These are phyloP conservation scores for Vigna hirtella DNA, from an alignment of 306 rosid genomes.

Conservation along the genomic window DNA sequence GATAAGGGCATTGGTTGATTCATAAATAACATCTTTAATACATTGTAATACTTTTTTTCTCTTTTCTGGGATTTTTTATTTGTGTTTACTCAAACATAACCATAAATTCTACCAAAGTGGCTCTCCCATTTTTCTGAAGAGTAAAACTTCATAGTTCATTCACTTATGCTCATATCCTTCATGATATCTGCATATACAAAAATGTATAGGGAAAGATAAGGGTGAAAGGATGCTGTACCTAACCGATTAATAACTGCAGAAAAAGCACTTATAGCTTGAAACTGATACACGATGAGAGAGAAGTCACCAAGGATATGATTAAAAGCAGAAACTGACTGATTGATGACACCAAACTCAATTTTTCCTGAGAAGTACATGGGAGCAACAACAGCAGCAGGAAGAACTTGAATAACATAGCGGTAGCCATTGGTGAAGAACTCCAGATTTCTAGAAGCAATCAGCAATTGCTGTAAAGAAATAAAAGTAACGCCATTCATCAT, in stretches of 20 bases:
- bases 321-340: constrained; percentile 96
- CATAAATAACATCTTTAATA: neutral
- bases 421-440: constrained; percentile 96
- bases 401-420: constrained; percentile 92
- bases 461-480: constrained; percentile 65
- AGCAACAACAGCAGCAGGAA: constrained; percentile 98
- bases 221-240: constrained; percentile 59
- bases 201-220: constrained; percentile 32
- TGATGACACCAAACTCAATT: constrained; percentile 97
- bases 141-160: constrained; percentile 19
- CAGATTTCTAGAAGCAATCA: constrained; percentile 92
- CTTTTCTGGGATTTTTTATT: neutral
- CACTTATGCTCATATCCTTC: constrained; percentile 30
- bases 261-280: constrained; percentile 94
- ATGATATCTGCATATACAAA: constrained; percentile 10
- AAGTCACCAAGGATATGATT: constrained; percentile 94
- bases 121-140: constrained; percentile 1
- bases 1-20: neutral
- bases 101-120: constrained; percentile 21
- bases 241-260: constrained; percentile 95
- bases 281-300: constrained; percentile 89
- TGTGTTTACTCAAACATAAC: neutral
- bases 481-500: constrained; percentile 14
- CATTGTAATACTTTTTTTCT: neutral
- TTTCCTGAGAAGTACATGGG: constrained; percentile 97